Percentiles rank a stretch among this genome's conserved stretches.
Conservation (phyloP, 495 filamentous ascomycete species). For the Penicillium cataractarum region DNA sequence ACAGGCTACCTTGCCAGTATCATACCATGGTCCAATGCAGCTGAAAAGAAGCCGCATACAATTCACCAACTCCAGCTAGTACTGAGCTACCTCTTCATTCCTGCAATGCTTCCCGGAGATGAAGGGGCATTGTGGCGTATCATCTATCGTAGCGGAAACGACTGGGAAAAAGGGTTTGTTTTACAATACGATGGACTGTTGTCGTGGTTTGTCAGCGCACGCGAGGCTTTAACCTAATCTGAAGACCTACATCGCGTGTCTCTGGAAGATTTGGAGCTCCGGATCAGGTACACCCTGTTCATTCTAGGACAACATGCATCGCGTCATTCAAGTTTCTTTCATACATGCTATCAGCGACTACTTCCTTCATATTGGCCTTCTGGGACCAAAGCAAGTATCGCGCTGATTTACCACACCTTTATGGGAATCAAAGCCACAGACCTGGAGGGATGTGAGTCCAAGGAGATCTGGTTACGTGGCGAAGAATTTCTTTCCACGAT, state of each 20-base stretch:
- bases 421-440: background rate
- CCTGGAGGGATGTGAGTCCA: background rate
- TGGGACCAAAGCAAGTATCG: background rate
- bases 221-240: background rate
- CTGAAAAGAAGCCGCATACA: too few species aligned
- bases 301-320: background rate
- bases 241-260: background rate
- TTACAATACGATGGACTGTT: too few species aligned
- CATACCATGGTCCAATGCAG: too few species aligned
- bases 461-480: background rate
- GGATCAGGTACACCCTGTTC: background rate
- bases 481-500: background rate
- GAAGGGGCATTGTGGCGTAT: too few species aligned
- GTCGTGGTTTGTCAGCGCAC: background rate
- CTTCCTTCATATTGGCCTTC: background rate
- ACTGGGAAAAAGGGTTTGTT: too few species aligned
- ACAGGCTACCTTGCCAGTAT: too few species aligned
- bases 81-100: too few species aligned
- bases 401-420: background rate
- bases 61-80: too few species aligned
- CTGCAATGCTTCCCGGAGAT: too few species aligned
- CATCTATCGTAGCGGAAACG: too few species aligned
- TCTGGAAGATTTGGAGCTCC: background rate
- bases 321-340: background rate
- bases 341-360: background rate